These are phyloP conservation scores for Saturnispora bothae DNA, from an alignment of 805 yeast genomes.

Conservation along the genomic window DNA sequence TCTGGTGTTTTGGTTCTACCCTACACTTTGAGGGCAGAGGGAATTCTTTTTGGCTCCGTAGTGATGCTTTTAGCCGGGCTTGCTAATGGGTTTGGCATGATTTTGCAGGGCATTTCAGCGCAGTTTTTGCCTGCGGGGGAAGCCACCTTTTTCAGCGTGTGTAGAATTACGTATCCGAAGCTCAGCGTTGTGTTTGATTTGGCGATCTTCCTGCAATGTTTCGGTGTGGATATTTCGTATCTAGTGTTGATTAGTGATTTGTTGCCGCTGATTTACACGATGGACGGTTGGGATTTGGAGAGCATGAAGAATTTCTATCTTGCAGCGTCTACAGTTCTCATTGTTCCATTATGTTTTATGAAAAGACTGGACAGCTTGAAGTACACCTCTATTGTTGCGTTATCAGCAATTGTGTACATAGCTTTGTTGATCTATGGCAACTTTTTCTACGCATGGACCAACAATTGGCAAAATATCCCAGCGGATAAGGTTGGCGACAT, in stretches of 20 bases:
- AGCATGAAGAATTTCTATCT: constrained; percentile 43
- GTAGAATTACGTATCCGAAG: constrained; percentile 64
- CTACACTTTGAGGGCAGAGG: constrained; percentile 58
- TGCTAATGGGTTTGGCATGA: constrained; percentile 60
- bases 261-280: constrained; percentile 44
- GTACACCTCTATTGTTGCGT: constrained; percentile 61
- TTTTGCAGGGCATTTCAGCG: constrained; percentile 50
- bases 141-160: constrained; percentile 63
- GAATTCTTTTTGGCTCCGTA: constrained; percentile 44
- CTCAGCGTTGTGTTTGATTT: constrained; percentile 60
- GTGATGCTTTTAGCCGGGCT: constrained; percentile 52
- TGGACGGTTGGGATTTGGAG: constrained; percentile 26
- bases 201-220: constrained; percentile 68
- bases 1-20: constrained; percentile 76
- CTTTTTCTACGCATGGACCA: constrained; percentile 25
- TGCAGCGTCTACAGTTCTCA: constrained; percentile 37
- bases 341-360: constrained; percentile 54
- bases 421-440: constrained; percentile 44
- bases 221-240: constrained; percentile 66
- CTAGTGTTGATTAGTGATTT: constrained; percentile 68
- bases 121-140: constrained; percentile 45
- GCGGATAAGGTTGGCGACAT: constrained; percentile 33
- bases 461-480: constrained; percentile 32
- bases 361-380: constrained; percentile 58
- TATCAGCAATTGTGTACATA: constrained; percentile 55